Evolutionary conservation across 345 rosid genomes (phyloP), one percentile per base, ranked within the genome.

Genomic region (Dovyalis caffra): DNA sequence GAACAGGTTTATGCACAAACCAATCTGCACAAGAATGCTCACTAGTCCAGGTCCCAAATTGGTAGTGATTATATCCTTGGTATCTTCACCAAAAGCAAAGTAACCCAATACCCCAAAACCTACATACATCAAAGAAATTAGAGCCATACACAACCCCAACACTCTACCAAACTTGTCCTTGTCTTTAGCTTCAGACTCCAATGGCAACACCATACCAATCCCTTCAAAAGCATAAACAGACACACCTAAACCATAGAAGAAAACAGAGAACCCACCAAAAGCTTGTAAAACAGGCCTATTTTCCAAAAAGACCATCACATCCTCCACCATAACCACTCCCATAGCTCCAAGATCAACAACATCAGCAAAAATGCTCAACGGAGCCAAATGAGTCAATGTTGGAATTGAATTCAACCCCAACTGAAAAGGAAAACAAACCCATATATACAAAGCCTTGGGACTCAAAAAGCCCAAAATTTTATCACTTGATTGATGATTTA

Each of bases 351-450:
- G 82, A 83, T 92, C 98, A 61, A 92, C 88, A 31, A 92, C 67
- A 77, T 94, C 97, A 21, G 98, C 97, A 74, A 94, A 89, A n/a
- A 94, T 92, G 81, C 98, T 94, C 40, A 92, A 78, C 8, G 98
- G 98, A 15, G 98, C 98, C 79, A 94, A 78, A 83, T 89, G 93
- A 71, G 98, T 94, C 71, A 94, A 83, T 2, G 91, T 90, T 67
- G 90, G 80, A 31, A 94, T 84, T 3, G 97, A 94, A 85, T 88
- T 94, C 66, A 92, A 62, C 25, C 93, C 98, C 38, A 94, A 83
- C 53, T 94, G 97, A 66, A 94, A 90, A 2, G 98, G 98, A 37
- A 94, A 87, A 73, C 92, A 90, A 45, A 83, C 86, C 98, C 97
- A 92, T 34, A 92, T 78, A 74, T 79, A 90, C 66, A 88, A 79